Conservation (phyloP, 1,284 basidiomycete genomes). For the Sporisorium iseilematis-ciliati region DNA sequence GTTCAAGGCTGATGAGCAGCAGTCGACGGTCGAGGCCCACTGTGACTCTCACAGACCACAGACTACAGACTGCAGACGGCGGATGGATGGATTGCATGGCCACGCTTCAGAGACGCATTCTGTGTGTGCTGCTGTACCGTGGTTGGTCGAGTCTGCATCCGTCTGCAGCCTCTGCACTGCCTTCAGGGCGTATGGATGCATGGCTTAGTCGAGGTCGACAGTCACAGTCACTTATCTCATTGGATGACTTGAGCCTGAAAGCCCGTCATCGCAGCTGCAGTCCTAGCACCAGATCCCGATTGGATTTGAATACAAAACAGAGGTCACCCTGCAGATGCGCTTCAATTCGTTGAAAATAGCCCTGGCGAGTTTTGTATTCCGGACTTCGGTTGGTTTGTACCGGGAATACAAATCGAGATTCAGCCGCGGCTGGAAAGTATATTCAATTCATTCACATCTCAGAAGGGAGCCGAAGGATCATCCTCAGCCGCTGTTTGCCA, state of each 20-base stretch:
- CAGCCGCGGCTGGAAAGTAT: too few relatives aligned
- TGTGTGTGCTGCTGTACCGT: too few relatives aligned
- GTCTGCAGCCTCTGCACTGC: neutral
- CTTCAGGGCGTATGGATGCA: neutral
- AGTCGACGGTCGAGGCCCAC: slow-evolving; percentile 9
- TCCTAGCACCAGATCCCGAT: neutral
- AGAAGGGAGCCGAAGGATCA: too few relatives aligned
- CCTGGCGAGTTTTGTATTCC: too few relatives aligned
- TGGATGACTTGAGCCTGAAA: slow-evolving; percentile 6
- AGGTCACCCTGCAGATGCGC: slow-evolving; percentile 3
- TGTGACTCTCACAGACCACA: too few relatives aligned
- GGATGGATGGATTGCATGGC: neutral
- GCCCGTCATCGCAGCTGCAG: slow-evolving; percentile 5
- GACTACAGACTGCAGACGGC: neutral
- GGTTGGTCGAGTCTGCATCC: too few relatives aligned
- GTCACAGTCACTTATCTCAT: neutral
- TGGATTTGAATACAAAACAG: neutral
- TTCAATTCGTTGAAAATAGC: too few relatives aligned
- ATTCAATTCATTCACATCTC: too few relatives aligned
- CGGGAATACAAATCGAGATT: too few relatives aligned
- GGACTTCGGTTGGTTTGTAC: too few relatives aligned
- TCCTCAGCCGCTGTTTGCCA: too few relatives aligned
- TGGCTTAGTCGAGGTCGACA: neutral
- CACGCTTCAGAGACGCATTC: neutral
- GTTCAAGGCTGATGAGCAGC: neutral